Conservation (phyloP, 108 stramenopile genomes). For the Parmales sp. region DNA sequence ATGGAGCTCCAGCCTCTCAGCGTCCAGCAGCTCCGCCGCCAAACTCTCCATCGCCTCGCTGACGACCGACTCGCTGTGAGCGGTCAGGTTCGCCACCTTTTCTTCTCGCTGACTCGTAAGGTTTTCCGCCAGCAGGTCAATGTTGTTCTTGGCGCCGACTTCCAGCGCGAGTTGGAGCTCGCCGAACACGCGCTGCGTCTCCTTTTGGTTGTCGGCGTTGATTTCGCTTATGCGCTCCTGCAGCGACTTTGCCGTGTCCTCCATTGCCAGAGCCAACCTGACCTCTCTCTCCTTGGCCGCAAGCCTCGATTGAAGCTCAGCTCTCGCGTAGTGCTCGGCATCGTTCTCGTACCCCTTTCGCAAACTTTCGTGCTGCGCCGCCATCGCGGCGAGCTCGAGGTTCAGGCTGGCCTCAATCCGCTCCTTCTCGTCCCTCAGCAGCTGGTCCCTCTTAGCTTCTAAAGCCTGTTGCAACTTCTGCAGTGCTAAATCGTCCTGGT, state of each 20-base stretch:
- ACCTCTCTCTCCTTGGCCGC: constrained; percentile 9
- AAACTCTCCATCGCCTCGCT: constrained; percentile 10
- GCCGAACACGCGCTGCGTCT: neutral
- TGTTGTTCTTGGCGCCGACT: neutral
- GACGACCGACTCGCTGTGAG: neutral
- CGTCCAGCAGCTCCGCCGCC: neutral
- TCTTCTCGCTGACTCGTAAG: neutral
- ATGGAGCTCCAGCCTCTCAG: neutral
- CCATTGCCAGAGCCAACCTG: neutral
- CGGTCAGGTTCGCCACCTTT: neutral
- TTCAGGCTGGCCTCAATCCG: neutral
- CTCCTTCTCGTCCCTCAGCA: neutral
- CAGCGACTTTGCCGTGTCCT: neutral
- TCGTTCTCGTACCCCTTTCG: neutral
- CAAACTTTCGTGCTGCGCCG: neutral
- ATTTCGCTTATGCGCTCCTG: neutral
- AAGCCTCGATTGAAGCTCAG: neutral
- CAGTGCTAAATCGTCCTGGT: neutral
- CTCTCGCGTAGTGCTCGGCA: neutral
- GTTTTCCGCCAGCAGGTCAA: neutral
- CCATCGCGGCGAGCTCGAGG: neutral
- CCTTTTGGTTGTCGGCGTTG: constrained; percentile 1
- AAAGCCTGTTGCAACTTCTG: neutral
- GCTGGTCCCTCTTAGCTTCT: neutral
- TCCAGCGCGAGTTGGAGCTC: neutral